Conservation (phyloP, 306 rosid species). For the Delonix regia region DNA sequence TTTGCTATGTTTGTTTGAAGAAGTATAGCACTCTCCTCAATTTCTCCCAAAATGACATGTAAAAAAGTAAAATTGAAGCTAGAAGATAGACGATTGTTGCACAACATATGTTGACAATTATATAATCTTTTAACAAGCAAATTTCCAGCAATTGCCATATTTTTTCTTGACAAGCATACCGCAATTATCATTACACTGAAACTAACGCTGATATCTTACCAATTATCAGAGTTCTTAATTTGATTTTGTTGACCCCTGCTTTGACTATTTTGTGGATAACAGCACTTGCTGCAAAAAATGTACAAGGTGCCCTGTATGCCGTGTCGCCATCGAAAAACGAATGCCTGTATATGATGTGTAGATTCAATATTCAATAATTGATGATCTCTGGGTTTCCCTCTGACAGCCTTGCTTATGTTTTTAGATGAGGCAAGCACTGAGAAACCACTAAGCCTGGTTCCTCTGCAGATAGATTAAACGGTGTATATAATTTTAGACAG, state of each 20-base stretch:
- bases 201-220: no score
- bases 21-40: no score
- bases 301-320: constrained; percentile 83
- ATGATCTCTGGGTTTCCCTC: not conserved
- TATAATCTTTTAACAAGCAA: not conserved
- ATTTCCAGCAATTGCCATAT: not conserved
- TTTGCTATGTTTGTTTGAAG: not conserved
- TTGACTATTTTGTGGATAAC: constrained; percentile 32
- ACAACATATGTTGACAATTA: not conserved
- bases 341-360: constrained; percentile 70
- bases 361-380: not conserved
- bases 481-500: not conserved
- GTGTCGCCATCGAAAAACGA: constrained; percentile 64
- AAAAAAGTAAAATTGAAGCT: not conserved
- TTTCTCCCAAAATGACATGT: not conserved
- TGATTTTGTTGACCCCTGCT: not conserved
- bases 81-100: not conserved
- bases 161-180: no score
- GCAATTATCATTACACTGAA: no score
- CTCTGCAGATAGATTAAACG: not conserved
- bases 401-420: constrained; percentile 34
- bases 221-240: no score
- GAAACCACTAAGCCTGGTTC: not conserved
- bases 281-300: constrained; percentile 86
- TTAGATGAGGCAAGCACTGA: constrained; percentile 40